Evolutionary conservation across 2,329 filamentous ascomycete genomes (phyloP).

Genomic region (Apiospora koreana): DNA sequence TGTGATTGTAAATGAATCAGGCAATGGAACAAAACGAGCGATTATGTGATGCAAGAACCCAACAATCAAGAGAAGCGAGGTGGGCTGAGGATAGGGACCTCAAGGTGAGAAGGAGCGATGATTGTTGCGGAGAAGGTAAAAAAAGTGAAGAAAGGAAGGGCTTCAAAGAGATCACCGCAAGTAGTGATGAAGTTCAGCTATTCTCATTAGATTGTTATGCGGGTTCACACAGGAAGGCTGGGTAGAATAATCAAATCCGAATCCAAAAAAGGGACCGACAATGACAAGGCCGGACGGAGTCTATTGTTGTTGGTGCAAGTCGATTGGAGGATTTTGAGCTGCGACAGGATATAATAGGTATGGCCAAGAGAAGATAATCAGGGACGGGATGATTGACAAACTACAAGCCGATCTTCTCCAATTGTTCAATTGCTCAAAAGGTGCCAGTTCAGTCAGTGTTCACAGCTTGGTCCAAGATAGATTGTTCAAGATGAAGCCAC

Average conservation of each 20-base stretch:
- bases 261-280: neutral
- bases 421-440: neutral
- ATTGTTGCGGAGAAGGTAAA: neutral
- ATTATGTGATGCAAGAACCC: neutral
- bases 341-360: neutral
- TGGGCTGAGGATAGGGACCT: neutral
- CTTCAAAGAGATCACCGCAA: neutral
- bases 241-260: neutral
- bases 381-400: neutral
- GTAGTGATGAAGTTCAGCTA: neutral
- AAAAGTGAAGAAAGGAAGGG: neutral
- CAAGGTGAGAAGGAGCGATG: neutral
- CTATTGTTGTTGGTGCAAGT: slow-evolving; percentile 8
- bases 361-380: neutral
- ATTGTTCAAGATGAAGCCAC: neutral
- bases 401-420: neutral
- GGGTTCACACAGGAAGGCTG: neutral
- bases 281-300: neutral
- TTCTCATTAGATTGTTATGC: neutral
- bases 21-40: neutral
- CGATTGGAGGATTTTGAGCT: slow-evolving; percentile 1
- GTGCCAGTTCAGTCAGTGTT: neutral
- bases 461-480: neutral
- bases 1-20: neutral
- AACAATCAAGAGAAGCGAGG: neutral